Conservation (phyloP, 2,329 filamentous ascomycete genomes). For the Xylariaceae sp. region DNA sequence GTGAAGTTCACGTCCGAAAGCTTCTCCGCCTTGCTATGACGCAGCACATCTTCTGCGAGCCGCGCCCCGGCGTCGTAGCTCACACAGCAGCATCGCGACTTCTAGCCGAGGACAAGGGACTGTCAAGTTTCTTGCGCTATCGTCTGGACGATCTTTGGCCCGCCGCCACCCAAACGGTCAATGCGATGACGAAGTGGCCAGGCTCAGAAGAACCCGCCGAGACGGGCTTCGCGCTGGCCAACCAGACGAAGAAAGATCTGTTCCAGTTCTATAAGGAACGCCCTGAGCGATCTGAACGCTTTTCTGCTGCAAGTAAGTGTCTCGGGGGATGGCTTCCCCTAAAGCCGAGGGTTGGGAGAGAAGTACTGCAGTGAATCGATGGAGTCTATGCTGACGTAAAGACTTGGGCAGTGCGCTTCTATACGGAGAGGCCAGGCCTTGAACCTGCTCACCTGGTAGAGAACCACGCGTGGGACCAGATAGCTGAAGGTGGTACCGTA, state of each 20-base stretch:
- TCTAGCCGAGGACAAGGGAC: slow-evolving; percentile 30
- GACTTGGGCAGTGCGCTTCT: slow-evolving; percentile 34
- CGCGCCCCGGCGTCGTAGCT: slow-evolving; percentile 13
- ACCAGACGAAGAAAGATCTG: slow-evolving; percentile 47
- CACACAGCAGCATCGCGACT: slow-evolving; percentile 18
- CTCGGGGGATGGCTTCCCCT: no score
- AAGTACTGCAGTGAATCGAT: no score
- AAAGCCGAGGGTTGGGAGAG: no score
- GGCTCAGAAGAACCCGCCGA: slow-evolving; percentile 42
- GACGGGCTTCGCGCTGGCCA: slow-evolving; percentile 47
- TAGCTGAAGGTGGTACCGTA: slow-evolving; percentile 21
- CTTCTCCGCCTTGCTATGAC: slow-evolving; percentile 7
- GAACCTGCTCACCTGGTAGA: slow-evolving; percentile 49
- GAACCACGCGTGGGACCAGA: slow-evolving; percentile 46
- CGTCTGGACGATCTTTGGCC: slow-evolving; percentile 10
- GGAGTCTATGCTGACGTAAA: no score
- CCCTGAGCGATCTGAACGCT: slow-evolving; percentile 40
- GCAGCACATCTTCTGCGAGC: slow-evolving; percentile 30
- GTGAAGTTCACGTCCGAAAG: slow-evolving; percentile 3
- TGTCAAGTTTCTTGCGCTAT: slow-evolving; percentile 39
- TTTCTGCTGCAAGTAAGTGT: slow-evolving; percentile 41
- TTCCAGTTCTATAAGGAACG: slow-evolving; percentile 46
- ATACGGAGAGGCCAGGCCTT: slow-evolving; percentile 45
- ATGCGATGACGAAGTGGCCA: slow-evolving; percentile 19
- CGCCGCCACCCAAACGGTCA: slow-evolving; percentile 4